phyloP scores from a whole-genome alignment of 306 rosid species.

The Ochetophila trinervis region DNA sequence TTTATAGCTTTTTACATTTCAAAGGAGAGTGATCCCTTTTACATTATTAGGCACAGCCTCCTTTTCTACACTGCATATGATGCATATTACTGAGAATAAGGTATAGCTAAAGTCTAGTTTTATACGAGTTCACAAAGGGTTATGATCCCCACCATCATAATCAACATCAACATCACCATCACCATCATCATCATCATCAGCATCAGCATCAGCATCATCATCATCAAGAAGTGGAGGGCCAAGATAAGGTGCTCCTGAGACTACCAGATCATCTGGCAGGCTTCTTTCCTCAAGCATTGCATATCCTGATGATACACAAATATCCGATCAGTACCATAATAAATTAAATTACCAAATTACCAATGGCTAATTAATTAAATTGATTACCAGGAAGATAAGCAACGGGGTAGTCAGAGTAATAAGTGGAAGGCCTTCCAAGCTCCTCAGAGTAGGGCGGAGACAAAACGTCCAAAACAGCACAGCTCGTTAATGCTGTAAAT shows the following conservation, averaged over 20 bases:
- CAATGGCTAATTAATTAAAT: background rate
- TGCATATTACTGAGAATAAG: background rate
- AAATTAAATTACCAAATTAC: background rate
- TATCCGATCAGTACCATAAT: background rate
- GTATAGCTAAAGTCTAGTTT: too few relatives aligned
- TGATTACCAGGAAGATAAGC: constrained; percentile 47
- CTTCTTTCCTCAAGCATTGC: constrained; percentile 51
- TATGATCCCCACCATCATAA: background rate
- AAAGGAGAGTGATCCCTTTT: too few relatives aligned
- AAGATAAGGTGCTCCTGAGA: constrained; percentile 53
- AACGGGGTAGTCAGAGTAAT: constrained; percentile 45
- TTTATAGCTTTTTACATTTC: too few relatives aligned
- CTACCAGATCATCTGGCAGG: constrained; percentile 44
- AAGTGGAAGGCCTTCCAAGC: constrained; percentile 58
- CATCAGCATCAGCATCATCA: constrained; percentile 12
- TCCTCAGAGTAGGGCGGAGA: constrained; percentile 63
- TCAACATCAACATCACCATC: constrained; percentile 13
- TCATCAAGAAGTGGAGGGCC: constrained; percentile 38
- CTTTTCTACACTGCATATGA: background rate
- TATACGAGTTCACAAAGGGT: background rate
- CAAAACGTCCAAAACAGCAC: constrained; percentile 62
- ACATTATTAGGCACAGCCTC: background rate
- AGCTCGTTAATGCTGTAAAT: constrained; percentile 50
- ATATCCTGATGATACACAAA: constrained; percentile 36
- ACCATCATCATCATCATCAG: background rate